A percentile compares a stretch with the other conserved stretches of the same genome.
Conservation (phyloP, 352 stramenopile species). For the Phytophthora pisi region DNA sequence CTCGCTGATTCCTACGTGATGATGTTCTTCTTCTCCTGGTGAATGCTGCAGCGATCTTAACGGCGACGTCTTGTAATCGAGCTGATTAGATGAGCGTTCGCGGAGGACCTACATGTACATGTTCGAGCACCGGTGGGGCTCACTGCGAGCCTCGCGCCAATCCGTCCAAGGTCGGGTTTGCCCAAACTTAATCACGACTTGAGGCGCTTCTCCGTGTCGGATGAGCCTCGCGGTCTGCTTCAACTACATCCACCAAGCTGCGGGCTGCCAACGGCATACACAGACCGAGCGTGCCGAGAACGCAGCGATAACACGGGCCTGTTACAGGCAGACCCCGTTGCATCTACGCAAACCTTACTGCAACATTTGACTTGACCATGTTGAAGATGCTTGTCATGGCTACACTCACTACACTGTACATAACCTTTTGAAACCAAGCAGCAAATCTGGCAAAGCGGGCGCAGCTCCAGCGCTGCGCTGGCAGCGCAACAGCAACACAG, state of each 20-base stretch:
- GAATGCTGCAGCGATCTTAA: neutral
- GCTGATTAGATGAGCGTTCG: constrained; percentile 19
- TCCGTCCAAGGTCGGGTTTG: constrained; percentile 3
- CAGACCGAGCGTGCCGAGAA: neutral
- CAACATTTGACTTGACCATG: constrained; percentile 1
- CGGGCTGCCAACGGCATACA: neutral
- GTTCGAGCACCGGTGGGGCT: constrained; percentile 2
- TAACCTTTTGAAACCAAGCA: neutral
- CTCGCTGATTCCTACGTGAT: constrained; percentile 2
- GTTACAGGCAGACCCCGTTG: neutral
- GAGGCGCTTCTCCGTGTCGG: neutral
- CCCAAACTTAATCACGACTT: neutral
- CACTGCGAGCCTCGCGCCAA: too few relatives aligned
- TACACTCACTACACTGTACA: neutral
- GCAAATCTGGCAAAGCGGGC: neutral
- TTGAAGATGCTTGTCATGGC: constrained; percentile 5
- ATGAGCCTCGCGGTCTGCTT: neutral
- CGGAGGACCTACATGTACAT: constrained; percentile 2
- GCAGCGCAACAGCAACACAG: too few relatives aligned
- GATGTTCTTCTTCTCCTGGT: neutral
- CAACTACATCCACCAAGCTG: neutral
- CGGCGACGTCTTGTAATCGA: constrained; percentile 5
- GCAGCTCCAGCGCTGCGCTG: too few relatives aligned
- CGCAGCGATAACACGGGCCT: neutral
- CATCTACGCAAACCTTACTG: neutral